Evolutionary conservation across 140 eudicot species (phyloP).

Genomic region (Senecio squalidus): DNA sequence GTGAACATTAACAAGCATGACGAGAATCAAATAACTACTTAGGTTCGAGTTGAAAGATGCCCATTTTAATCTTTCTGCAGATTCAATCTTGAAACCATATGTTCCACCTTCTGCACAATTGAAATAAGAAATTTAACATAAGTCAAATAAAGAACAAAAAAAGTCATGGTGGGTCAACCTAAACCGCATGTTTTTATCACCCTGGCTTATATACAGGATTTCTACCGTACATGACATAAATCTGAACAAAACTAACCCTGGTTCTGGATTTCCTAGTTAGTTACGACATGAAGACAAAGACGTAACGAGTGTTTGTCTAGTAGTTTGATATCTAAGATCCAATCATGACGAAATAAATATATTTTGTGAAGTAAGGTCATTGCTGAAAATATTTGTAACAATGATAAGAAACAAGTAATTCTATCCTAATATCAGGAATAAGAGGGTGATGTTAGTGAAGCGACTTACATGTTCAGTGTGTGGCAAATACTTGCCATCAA

Average conservation of each 20-base stretch:
- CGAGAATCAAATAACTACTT: constrained; percentile 5
- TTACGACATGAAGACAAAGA: too few species aligned
- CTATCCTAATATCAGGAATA: background rate
- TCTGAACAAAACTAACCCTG: too few species aligned
- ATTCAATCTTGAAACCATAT: constrained; percentile 68
- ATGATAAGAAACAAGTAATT: background rate
- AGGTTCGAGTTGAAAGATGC: background rate
- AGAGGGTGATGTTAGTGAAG: background rate
- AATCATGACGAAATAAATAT: too few species aligned
- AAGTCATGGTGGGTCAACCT: background rate
- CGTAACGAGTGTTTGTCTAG: too few species aligned
- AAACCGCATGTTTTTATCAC: background rate
- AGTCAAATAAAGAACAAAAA: background rate
- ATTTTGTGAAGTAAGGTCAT: too few species aligned
- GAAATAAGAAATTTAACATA: background rate
- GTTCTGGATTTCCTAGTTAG: too few species aligned
- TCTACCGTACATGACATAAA: too few species aligned
- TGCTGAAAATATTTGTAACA: background rate
- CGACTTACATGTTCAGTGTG: constrained; percentile 81
- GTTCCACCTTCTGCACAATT: constrained; percentile 60
- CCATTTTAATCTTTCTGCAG: constrained; percentile 24
- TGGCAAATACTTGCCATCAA: constrained; percentile 96
- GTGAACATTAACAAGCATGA: constrained; percentile 7
- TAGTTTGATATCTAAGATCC: too few species aligned
- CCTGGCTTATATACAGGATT: too few species aligned